phyloP scores from a whole-genome alignment of 495 filamentous ascomycete species.

The Pyrenopolyporus hunteri region DNA sequence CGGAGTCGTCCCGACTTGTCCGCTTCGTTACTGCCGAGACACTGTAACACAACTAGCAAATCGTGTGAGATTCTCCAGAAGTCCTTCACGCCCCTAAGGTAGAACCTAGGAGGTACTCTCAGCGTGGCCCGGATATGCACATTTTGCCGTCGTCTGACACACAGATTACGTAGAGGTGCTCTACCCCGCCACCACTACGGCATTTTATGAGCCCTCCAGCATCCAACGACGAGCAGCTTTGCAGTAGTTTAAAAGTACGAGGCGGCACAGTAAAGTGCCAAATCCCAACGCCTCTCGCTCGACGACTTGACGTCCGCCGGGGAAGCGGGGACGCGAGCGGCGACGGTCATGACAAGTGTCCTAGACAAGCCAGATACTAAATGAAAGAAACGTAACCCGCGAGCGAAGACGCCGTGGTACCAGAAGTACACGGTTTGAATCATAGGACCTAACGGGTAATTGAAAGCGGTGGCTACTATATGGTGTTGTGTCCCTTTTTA shows the following conservation, averaged over 20 bases:
- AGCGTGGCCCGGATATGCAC: constrained; percentile 2
- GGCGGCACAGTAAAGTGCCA: too few species aligned
- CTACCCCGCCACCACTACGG: constrained; percentile 5
- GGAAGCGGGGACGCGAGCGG: too few species aligned
- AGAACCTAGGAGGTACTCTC: background rate
- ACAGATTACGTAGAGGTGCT: constrained; percentile 5
- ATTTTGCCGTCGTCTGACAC: background rate
- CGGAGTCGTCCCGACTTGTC: constrained; percentile 27
- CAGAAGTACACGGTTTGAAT: too few species aligned
- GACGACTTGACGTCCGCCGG: too few species aligned
- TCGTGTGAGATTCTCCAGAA: background rate
- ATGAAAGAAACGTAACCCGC: too few species aligned
- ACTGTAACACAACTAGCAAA: background rate
- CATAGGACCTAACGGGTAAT: background rate
- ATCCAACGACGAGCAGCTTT: constrained; percentile 1
- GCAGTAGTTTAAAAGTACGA: constrained; percentile 2
- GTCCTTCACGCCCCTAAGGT: background rate
- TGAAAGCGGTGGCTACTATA: background rate
- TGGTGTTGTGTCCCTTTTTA: too few species aligned
- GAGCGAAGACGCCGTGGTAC: too few species aligned
- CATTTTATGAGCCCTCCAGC: background rate
- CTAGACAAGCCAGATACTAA: too few species aligned
- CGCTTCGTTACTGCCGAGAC: constrained; percentile 7
- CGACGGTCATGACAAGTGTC: too few species aligned
- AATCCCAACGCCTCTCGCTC: too few species aligned